These are phyloP conservation scores for Juglanconis juglandina DNA, from an alignment of 2,329 filamentous ascomycete genomes.

Conservation along the genomic window DNA sequence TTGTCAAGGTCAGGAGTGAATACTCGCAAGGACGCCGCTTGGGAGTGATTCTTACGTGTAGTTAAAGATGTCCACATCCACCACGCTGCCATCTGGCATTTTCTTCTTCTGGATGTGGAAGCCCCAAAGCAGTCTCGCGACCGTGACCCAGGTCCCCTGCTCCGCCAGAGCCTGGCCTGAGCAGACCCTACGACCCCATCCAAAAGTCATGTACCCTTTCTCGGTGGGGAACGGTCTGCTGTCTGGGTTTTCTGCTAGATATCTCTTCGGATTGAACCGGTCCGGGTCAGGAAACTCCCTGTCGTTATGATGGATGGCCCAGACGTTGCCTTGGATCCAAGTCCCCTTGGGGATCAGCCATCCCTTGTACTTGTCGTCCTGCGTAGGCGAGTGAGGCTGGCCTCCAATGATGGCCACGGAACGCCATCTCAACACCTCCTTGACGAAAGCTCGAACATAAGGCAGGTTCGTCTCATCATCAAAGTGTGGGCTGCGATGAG, in stretches of 20 bases:
- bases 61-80: constrained; percentile 55
- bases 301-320: constrained; percentile 46
- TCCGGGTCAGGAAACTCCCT: constrained; percentile 46
- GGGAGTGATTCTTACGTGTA: constrained; percentile 43
- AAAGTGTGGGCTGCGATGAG: constrained; percentile 42
- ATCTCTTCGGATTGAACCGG: constrained; percentile 41
- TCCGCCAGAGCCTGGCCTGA: constrained; percentile 55
- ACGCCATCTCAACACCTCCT: constrained; percentile 55
- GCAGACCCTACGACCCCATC: constrained; percentile 54
- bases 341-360: constrained; percentile 48
- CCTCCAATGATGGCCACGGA: constrained; percentile 50
- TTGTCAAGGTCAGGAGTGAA: neutral
- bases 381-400: constrained; percentile 46
- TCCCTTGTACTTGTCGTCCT: constrained; percentile 45
- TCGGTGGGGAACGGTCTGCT: constrained; percentile 45
- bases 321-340: constrained; percentile 49
- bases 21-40: neutral
- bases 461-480: constrained; percentile 47
- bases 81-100: constrained; percentile 37
- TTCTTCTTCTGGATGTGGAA: constrained; percentile 46
- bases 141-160: constrained; percentile 56
- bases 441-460: constrained; percentile 51
- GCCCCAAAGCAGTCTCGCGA: constrained; percentile 55
- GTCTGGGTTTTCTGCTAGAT: constrained; percentile 34
- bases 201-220: constrained; percentile 53